Base-by-base conservation (phyloP, 2,329 filamentous ascomycete genomes). In the Pezizomycotina sp. region DNA sequence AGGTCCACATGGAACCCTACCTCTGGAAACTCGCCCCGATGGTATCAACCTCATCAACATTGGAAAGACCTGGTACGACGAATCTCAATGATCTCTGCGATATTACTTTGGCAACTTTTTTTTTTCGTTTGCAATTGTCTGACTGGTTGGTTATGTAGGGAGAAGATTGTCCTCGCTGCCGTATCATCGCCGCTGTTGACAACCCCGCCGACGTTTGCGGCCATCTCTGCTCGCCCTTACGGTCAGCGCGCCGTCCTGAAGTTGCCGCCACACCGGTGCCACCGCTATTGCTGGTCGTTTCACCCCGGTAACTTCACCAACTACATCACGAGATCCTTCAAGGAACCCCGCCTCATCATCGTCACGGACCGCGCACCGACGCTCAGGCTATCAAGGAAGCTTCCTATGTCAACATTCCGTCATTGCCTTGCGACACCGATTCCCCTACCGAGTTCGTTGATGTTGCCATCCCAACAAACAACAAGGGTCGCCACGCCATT, bases 251-350 rank as follows among this genome's bases (percentile, higher is more conserved):
- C 89, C 56, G 91, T 98, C 60, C 80, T 98, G 63, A 98, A 98
- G 78, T 98, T 98, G 70, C 89, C 89, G 58, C 70, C 83, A 51
- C 89, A 98, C 78, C 89, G 89, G 63, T 62, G 84, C 91, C 58
- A 80, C 83, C 58, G 80, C 89, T 64, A 98, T 98, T 60, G 91
- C 89, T 58, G 89, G 89, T 69, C n/a, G n/a, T 98, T 98, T 79
- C 98, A 89, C 61, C 89, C 89, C 62, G 89, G 89, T 80, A 92
- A 86, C 66, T 98, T 98, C 78, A 98, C 89, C 74, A 98, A 98
- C 77, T 98, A 98, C 79, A 98, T 98, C 78, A 98, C 91, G 65
- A 86, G 89, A 60, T 95, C 89, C 52, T 98, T 98, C 83, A 93
- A 93, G 77, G 89, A 98, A 73, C 89, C 89, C 61, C 91, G 91